Conservation (phyloP, 305 asterid species). For the Plantago coronopus region DNA sequence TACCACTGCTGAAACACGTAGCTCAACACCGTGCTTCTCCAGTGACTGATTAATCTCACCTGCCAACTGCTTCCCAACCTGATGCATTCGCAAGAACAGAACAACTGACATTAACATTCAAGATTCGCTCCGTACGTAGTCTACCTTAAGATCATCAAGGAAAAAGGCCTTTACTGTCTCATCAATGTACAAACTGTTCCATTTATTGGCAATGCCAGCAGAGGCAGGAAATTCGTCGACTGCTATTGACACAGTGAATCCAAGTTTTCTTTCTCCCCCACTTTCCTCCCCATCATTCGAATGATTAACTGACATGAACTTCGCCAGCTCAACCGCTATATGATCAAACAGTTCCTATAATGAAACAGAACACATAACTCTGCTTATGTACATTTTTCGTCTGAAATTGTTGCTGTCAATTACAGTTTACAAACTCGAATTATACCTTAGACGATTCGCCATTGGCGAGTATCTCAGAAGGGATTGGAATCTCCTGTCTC, state of each 20-base stretch:
- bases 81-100: conserved; percentile 1
- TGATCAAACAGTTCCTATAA: conserved; percentile 59
- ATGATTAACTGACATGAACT: conserved; percentile 41
- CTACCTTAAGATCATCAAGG: neutral
- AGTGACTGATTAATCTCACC: conserved; percentile 51
- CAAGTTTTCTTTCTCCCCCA: conserved; percentile 38
- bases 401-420: no score
- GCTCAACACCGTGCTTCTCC: conserved; percentile 47
- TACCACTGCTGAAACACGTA: conserved; percentile 60
- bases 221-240: conserved; percentile 42
- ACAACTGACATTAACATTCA: neutral
- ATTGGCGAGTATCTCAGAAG: conserved; percentile 30
- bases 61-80: conserved; percentile 50
- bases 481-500: conserved; percentile 49
- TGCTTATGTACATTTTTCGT: no score
- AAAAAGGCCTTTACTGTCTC: conserved; percentile 48
- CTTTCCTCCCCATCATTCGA: conserved; percentile 20
- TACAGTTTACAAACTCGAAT: no score
- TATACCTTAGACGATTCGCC: conserved; percentile 40
- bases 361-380: neutral
- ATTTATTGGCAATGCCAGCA: conserved; percentile 36
- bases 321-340: conserved; percentile 53
- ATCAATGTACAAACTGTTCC: conserved; percentile 36
- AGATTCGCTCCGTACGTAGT: neutral
- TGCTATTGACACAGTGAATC: conserved; percentile 57